Percentiles rank a stretch among this genome's conserved stretches.
Evolutionary conservation across 2,329 filamentous ascomycete genomes (phyloP).

Genomic region (Orbilia blumenaviensis): DNA sequence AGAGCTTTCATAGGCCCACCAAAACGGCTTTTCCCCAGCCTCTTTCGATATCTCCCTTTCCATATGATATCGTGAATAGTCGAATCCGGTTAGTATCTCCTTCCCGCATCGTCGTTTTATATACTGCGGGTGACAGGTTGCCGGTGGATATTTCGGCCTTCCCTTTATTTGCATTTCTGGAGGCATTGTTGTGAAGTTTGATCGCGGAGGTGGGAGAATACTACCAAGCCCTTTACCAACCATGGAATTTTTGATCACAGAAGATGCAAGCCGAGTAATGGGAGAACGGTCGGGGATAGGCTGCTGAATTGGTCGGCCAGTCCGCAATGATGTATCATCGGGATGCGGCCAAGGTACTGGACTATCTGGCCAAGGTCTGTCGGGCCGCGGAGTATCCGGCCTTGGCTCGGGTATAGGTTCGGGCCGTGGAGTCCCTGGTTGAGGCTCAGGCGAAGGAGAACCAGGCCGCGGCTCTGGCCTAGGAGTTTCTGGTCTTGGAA

Average conservation of each 20-base stretch:
- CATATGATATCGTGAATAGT: neutral
- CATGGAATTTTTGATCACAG: no score
- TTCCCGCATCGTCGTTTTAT: neutral
- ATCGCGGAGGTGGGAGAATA: neutral
- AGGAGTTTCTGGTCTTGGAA: neutral
- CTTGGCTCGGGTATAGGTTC: neutral
- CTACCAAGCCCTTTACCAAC: neutral
- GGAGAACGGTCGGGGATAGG: neutral
- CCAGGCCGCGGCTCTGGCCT: neutral
- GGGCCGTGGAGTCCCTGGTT: neutral
- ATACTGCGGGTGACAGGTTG: constrained; percentile 4
- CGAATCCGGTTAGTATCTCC: neutral
- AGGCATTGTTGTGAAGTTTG: constrained; percentile 21
- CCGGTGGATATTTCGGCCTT: constrained; percentile 15
- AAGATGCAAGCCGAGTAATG: no score
- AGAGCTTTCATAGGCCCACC: neutral
- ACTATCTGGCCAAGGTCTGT: neutral
- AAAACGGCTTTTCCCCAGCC: neutral
- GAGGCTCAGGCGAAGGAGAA: neutral
- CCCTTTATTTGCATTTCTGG: neutral
- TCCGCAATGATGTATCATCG: neutral
- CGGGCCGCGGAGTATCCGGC: neutral
- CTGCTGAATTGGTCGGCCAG: neutral
- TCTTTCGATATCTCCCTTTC: neutral
- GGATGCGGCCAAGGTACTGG: neutral